Evolutionary conservation across 2,329 filamentous ascomycete species (phyloP).

Genomic region (Penicillium italicum): DNA sequence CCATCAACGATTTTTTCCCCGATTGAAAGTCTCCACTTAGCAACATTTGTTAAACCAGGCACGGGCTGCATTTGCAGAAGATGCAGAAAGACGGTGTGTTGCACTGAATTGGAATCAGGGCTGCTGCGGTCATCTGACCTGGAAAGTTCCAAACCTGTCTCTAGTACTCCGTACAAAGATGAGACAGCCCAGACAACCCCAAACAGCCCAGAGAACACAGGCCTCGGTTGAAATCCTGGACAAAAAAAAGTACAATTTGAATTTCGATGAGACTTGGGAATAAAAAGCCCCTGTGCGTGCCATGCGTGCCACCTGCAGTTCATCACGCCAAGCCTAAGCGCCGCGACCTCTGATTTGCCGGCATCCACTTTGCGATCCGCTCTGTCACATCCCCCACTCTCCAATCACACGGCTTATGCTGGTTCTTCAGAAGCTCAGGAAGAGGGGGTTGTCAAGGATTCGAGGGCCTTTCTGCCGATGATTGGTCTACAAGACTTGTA

Average conservation of each 20-base stretch:
- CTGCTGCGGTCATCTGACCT: conserved; percentile 16
- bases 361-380: conserved; percentile 17
- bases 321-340: conserved; percentile 21
- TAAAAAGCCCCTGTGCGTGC: conserved; percentile 13
- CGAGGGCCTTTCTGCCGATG: background rate
- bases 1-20: background rate
- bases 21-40: conserved; percentile 7
- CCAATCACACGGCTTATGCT: conserved; percentile 19
- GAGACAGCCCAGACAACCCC: background rate
- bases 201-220: background rate
- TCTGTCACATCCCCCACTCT: conserved; percentile 17
- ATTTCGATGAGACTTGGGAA: conserved; percentile 12
- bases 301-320: conserved; percentile 17
- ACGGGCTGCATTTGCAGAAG: background rate
- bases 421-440: conserved; percentile 14
- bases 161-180: conserved; percentile 8
- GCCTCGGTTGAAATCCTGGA: background rate
- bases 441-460: conserved; percentile 13
- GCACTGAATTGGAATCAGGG: conserved; percentile 7
- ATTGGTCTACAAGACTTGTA: conserved; percentile 16
- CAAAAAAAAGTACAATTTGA: conserved; percentile 6
- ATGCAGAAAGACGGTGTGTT: conserved; percentile 2
- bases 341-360: conserved; percentile 17
- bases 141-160: conserved; percentile 15
- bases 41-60: conserved; percentile 1